Conservation (phyloP, 2,329 filamentous ascomycete species). For the Xylariaceae sp. region DNA sequence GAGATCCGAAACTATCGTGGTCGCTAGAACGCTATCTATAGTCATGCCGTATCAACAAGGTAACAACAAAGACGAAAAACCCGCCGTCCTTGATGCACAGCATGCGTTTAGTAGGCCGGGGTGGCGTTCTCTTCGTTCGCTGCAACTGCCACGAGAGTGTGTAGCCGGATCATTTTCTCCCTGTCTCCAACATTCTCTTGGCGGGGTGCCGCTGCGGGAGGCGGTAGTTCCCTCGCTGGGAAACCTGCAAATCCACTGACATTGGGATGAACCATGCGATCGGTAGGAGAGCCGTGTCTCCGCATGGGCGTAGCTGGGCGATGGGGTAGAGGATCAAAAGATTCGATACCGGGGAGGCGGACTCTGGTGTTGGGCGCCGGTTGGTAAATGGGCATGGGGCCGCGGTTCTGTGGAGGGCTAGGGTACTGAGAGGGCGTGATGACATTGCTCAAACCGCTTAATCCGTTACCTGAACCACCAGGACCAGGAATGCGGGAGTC, state of each 20-base stretch:
- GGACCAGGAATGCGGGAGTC: conserved; percentile 61
- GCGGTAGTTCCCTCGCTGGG: conserved; percentile 36
- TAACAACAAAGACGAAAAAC: neutral
- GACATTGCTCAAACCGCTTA: conserved; percentile 70
- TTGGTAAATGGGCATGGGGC: conserved; percentile 40
- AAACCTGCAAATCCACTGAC: conserved; percentile 49
- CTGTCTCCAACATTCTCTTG: conserved; percentile 33
- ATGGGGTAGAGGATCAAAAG: conserved; percentile 72
- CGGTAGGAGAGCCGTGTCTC: conserved; percentile 66
- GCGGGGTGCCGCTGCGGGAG: conserved; percentile 27
- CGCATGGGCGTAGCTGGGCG: conserved; percentile 58
- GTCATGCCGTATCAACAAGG: neutral
- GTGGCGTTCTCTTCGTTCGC: conserved; percentile 48
- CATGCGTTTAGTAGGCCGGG: conserved; percentile 27
- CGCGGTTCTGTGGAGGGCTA: conserved; percentile 47
- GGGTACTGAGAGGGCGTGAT: conserved; percentile 61
- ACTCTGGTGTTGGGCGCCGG: conserved; percentile 53
- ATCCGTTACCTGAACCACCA: conserved; percentile 59
- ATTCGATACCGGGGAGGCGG: conserved; percentile 84
- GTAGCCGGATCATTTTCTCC: conserved; percentile 47
- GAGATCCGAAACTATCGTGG: neutral
- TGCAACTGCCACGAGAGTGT: conserved; percentile 61
- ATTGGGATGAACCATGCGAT: conserved; percentile 55
- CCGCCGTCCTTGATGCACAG: neutral
- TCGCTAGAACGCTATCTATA: conserved; percentile 10